Evolutionary conservation across 2,329 filamentous ascomycete species (phyloP), one percentile per base, ranked within the genome.

Genomic region (Cytospora schulzeri): DNA sequence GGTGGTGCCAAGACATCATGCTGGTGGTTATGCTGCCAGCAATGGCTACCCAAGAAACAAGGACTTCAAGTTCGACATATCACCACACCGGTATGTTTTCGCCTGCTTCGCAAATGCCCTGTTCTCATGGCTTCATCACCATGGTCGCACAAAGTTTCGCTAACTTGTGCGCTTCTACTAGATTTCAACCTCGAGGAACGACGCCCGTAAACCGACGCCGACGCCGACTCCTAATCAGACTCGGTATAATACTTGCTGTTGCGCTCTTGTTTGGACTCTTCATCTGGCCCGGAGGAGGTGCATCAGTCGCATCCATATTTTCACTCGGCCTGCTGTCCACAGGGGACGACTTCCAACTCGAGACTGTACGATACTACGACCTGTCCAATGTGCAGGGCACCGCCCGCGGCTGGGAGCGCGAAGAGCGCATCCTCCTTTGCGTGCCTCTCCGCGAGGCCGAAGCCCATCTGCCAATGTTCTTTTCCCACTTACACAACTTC

Each of bases 361-460:
- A 98, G 76, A 98, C 94, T 1, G 91, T 99, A 66, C 91, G 94
- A 75, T 98, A 99, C 79, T 98, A 98, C 78, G 95, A 99, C 76
- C 83, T 99, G 68, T 90, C 90, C 69, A 92, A 95, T 75, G 92
- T 96, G 7, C 91, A 95, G 75, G 95, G 95, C 54, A 95, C 93
- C 9, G 92, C 91, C 60, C 88, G 91, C 69, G 96, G 95, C 7
- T 99, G 95, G 95, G 94, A 98, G 77, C 86, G 93, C 66, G 95
- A 96, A 76, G 95, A 99, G 79, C 88, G 95, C 69, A 97, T 99
- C 70, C 83, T 99, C 35, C 85, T 99, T 64, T 98, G 95, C 77
- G 95, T 96, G 19, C 95, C 95, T 53, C 85, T 99, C 62, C 88
- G 95, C 77, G 96, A 99, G 77, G 95, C 95, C 54, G 89, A 96